Evolutionary conservation across 2,329 filamentous ascomycete genomes (phyloP).

Genomic region (Apiospora phragmitis): DNA sequence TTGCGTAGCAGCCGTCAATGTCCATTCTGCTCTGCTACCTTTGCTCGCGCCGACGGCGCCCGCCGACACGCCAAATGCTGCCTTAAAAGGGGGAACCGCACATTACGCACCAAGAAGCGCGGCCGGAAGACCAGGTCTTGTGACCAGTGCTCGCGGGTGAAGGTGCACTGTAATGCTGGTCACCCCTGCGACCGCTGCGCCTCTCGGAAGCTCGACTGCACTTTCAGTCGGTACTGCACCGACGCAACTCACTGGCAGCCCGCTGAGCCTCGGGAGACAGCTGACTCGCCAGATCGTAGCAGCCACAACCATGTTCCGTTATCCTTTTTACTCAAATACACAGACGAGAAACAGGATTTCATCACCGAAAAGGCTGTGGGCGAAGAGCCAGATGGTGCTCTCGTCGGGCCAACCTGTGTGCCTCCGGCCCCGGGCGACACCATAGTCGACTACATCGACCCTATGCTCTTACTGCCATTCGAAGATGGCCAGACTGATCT

Average conservation of each 20-base stretch:
- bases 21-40: slow-evolving; percentile 11
- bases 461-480: not conserved
- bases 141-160: slow-evolving; percentile 14
- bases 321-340: slow-evolving; percentile 16
- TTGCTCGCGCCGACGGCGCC: slow-evolving; percentile 14
- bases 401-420: slow-evolving; percentile 11
- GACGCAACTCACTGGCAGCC: slow-evolving; percentile 11
- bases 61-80: slow-evolving; percentile 14
- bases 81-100: slow-evolving; percentile 4
- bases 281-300: not conserved
- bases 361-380: slow-evolving; percentile 15
- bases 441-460: not conserved
- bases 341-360: slow-evolving; percentile 14
- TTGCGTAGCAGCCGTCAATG: not conserved
- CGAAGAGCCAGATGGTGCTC: slow-evolving; percentile 15
- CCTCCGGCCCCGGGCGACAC: not conserved
- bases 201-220: slow-evolving; percentile 13
- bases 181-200: slow-evolving; percentile 12
- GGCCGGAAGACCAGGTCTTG: slow-evolving; percentile 15
- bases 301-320: not conserved
- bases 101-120: slow-evolving; percentile 9
- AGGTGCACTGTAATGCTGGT: slow-evolving; percentile 13
- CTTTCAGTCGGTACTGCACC: slow-evolving; percentile 12
- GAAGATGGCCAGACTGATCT: not conserved
- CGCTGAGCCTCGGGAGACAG: not conserved